Evolutionary conservation across 345 rosid species (phyloP).

Genomic region (Brassica carinata): DNA sequence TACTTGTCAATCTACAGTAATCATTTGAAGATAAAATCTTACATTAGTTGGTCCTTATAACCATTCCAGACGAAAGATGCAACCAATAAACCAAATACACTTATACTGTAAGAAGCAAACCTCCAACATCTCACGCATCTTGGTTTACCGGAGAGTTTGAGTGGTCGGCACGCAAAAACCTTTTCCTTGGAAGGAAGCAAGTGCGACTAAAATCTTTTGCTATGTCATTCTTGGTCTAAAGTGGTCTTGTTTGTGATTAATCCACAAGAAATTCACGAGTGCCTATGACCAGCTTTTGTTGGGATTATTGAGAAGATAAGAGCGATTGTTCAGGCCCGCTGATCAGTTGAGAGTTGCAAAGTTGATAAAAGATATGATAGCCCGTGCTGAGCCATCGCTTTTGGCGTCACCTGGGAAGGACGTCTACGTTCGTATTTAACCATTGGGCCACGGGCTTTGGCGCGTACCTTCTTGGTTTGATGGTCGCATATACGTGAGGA

Average conservation of each 20-base stretch:
- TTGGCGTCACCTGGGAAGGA: not conserved
- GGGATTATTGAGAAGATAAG: not conserved
- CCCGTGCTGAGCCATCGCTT: not conserved
- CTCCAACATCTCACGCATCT: not conserved
- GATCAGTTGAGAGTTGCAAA: not conserved
- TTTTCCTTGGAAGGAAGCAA: not conserved
- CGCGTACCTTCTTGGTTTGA: not conserved
- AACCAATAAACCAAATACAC: not conserved
- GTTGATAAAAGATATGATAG: not conserved
- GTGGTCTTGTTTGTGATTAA: not conserved
- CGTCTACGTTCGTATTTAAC: too few species aligned
- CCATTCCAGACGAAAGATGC: not conserved
- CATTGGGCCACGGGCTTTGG: not conserved
- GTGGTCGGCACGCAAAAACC: not conserved
- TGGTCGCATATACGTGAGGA: not conserved
- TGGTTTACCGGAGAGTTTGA: not conserved
- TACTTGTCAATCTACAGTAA: not conserved
- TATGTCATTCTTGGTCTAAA: not conserved
- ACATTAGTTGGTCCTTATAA: conserved; percentile 47
- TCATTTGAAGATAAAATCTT: not conserved
- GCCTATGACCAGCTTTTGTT: not conserved
- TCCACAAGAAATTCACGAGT: not conserved
- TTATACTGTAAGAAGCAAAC: not conserved
- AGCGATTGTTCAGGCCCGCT: not conserved
- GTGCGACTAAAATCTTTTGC: not conserved